phyloP scores from a whole-genome alignment of 2,329 filamentous ascomycete genomes.

The Thelonectria discophora region DNA sequence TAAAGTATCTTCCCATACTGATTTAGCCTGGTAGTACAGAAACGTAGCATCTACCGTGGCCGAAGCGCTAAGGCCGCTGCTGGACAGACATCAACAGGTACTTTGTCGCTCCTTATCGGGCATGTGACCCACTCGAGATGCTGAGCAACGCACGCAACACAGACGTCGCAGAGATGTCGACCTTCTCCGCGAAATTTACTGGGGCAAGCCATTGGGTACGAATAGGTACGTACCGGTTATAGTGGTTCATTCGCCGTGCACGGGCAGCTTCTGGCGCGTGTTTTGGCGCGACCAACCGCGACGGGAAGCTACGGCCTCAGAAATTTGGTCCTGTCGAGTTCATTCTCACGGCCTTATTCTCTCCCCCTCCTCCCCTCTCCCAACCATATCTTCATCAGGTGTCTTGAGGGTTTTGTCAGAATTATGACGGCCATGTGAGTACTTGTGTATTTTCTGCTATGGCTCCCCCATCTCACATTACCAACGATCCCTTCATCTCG shows the following conservation, averaged over 20 bases:
- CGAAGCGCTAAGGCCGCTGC: neutral
- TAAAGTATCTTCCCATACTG: conserved; percentile 2
- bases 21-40: neutral
- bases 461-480: neutral
- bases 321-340: conserved; percentile 21
- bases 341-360: conserved; percentile 1
- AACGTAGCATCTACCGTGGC: neutral
- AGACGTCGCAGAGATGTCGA: neutral
- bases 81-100: conserved; percentile 3
- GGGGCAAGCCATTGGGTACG: neutral
- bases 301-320: conserved; percentile 20
- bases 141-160: neutral
- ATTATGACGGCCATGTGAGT: conserved; percentile 53
- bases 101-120: conserved; percentile 3
- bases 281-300: conserved; percentile 26
- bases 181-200: conserved; percentile 8
- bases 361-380: neutral
- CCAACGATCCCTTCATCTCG: neutral
- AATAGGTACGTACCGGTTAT: conserved; percentile 28
- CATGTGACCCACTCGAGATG: conserved; percentile 31
- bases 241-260: conserved; percentile 27
- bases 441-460: neutral
- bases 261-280: conserved; percentile 16
- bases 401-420: conserved; percentile 18
- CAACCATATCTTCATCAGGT: neutral